Conservation (phyloP, 345 rosid species). For the Litchi chinensis region DNA sequence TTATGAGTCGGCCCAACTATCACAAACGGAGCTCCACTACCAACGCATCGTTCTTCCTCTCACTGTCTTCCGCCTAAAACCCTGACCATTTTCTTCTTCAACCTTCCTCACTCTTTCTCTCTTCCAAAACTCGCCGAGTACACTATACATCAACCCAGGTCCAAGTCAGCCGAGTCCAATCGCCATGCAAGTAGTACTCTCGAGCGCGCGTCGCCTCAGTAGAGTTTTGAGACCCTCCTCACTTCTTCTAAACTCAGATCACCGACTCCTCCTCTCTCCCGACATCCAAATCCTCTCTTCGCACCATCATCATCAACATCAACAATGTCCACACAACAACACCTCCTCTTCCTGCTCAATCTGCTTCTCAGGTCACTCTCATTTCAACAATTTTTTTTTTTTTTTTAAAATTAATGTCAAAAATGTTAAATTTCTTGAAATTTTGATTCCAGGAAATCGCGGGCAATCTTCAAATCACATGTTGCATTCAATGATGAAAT, state of each 20-base stretch:
- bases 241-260: conserved; percentile 26
- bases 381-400: background rate
- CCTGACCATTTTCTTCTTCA: conserved; percentile 1
- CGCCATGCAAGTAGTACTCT: conserved; percentile 45
- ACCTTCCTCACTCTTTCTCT: background rate
- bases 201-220: conserved; percentile 45
- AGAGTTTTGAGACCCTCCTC: conserved; percentile 40
- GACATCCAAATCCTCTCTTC: conserved; percentile 26
- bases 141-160: conserved; percentile 9
- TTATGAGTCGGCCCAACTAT: background rate
- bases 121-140: conserved; percentile 16
- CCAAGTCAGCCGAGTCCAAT: background rate
- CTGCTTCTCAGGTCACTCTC: conserved; percentile 35
- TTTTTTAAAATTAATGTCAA: too few species aligned
- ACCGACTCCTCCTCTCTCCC: conserved; percentile 28
- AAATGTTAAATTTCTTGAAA: conserved; percentile 10
- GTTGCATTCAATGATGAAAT: conserved; percentile 21
- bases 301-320: conserved; percentile 13
- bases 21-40: background rate
- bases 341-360: conserved; percentile 18
- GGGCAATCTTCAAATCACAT: conserved; percentile 13
- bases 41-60: background rate
- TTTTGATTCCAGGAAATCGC: conserved; percentile 28
- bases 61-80: conserved; percentile 4
- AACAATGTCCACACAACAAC: conserved; percentile 30